Percentiles rank a stretch among this genome's conserved stretches.
Evolutionary conservation across 441 rosid genomes (phyloP).

Genomic region (Theobroma grandiflorum): DNA sequence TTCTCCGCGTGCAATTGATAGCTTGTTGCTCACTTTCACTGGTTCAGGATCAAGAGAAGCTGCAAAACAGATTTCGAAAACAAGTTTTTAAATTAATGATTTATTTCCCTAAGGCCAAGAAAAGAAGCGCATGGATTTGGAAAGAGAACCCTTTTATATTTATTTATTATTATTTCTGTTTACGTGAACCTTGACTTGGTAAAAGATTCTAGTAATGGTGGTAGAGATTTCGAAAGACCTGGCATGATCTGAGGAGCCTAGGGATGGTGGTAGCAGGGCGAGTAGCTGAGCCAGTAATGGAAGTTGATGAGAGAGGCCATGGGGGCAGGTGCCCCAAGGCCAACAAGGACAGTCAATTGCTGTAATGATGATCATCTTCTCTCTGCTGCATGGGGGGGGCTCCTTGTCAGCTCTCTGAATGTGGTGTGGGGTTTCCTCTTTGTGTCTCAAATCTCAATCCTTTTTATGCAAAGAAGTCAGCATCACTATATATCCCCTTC

Average conservation of each 20-base stretch:
- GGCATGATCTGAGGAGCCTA: not conserved
- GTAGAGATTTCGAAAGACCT: not conserved
- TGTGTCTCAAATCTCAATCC: conserved; percentile 15
- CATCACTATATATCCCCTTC: not conserved
- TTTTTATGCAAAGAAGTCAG: conserved; percentile 36
- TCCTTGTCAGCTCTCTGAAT: conserved; percentile 28
- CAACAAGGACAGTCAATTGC: conserved; percentile 16
- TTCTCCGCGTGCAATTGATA: not conserved
- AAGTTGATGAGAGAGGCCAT: not conserved
- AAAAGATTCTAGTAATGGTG: not conserved
- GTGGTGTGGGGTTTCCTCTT: conserved; percentile 21
- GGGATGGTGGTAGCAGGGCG: not conserved
- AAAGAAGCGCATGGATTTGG: not conserved
- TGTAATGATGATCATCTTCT: conserved; percentile 3
- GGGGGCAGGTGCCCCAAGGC: not conserved
- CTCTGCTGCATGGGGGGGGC: conserved; percentile 1
- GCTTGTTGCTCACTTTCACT: not conserved
- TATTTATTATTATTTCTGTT: not conserved
- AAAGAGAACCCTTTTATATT: not conserved
- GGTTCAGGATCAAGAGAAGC: no score
- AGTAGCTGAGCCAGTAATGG: conserved; percentile 10
- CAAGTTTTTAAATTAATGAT: not conserved
- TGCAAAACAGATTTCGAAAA: not conserved
- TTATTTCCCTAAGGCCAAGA: not conserved
- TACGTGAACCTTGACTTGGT: not conserved